Evolutionary conservation across 2,329 filamentous ascomycete genomes (phyloP).

Genomic region (Paracoccidioides brasiliensis): DNA sequence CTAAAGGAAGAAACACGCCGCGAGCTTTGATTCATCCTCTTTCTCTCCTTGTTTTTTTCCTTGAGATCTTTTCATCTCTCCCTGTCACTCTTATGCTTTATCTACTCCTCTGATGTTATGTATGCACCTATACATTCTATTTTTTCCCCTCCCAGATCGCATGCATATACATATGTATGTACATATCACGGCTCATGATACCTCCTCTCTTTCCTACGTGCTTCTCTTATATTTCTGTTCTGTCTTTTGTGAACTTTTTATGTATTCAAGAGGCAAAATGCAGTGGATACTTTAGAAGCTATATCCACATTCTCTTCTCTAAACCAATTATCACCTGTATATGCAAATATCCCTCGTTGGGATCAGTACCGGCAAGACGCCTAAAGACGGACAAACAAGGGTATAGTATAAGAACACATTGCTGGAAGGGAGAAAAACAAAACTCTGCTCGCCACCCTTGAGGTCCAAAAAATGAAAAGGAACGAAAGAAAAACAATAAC

Average conservation of each 20-base stretch:
- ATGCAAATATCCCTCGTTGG: not conserved
- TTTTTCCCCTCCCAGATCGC: not conserved
- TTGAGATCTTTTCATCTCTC: not conserved
- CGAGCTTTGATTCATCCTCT: slow-evolving; percentile 1
- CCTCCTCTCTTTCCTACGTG: too few relatives aligned
- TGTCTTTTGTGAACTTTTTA: too few relatives aligned
- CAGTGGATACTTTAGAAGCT: too few relatives aligned
- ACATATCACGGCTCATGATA: too few relatives aligned
- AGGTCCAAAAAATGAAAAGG: not conserved
- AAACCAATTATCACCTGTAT: not conserved
- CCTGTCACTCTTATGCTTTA: not conserved
- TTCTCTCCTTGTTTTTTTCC: slow-evolving; percentile 8
- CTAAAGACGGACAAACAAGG: not conserved
- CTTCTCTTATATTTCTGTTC: too few relatives aligned
- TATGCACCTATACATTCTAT: not conserved
- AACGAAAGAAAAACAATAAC: not conserved
- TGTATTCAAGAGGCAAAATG: too few relatives aligned
- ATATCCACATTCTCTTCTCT: not conserved
- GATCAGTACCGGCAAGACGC: too few relatives aligned
- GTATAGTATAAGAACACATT: not conserved
- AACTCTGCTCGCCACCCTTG: not conserved
- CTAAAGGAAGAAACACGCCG: too few relatives aligned
- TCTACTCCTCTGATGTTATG: not conserved
- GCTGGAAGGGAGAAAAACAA: not conserved
- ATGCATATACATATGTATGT: too few relatives aligned